A percentile compares a stretch with the other conserved stretches of the same genome.
These are phyloP conservation scores for Lactarius sanguifluus DNA, from an alignment of 768 basidiomycete species.

Conservation along the genomic window DNA sequence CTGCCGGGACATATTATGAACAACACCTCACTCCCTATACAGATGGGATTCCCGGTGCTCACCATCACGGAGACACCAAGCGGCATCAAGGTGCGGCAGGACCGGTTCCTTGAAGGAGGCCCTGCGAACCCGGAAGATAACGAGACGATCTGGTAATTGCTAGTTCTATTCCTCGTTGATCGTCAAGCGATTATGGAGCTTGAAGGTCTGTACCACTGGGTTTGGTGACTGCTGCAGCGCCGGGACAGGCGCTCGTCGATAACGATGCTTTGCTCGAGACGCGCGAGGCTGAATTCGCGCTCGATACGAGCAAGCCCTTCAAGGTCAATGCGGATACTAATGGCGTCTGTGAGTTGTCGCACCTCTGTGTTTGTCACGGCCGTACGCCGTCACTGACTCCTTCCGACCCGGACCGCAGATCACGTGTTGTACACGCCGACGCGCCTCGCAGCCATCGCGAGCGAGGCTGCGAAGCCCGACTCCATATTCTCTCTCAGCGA, in stretches of 20 bases:
- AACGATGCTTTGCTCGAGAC: constrained; percentile 62
- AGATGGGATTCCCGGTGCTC: constrained; percentile 86
- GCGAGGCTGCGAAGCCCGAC: constrained; percentile 67
- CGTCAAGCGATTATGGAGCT: neutral
- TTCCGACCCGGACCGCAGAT: constrained; percentile 43
- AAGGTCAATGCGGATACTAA: constrained; percentile 89
- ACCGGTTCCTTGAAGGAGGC: constrained; percentile 89
- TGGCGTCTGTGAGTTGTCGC: constrained; percentile 72
- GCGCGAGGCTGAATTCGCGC: constrained; percentile 63
- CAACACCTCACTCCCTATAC: neutral
- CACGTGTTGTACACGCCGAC: constrained; percentile 86
- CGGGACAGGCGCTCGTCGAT: constrained; percentile 60
- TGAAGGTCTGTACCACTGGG: constrained; percentile 78
- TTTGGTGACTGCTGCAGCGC: constrained; percentile 57
- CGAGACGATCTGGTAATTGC: constrained; percentile 73
- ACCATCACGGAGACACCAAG: constrained; percentile 74
- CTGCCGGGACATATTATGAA: neutral
- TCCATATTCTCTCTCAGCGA: constrained; percentile 76
- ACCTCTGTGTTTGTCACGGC: constrained; percentile 2
- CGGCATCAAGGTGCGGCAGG: constrained; percentile 80
- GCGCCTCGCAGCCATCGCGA: constrained; percentile 72
- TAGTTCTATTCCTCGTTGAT: constrained; percentile 7
- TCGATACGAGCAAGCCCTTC: constrained; percentile 75
- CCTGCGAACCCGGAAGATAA: constrained; percentile 78
- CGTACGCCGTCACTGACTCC: constrained; percentile 24